Evolutionary conservation across 2,329 filamentous ascomycete species (phyloP).

Genomic region (Fusarium musae): DNA sequence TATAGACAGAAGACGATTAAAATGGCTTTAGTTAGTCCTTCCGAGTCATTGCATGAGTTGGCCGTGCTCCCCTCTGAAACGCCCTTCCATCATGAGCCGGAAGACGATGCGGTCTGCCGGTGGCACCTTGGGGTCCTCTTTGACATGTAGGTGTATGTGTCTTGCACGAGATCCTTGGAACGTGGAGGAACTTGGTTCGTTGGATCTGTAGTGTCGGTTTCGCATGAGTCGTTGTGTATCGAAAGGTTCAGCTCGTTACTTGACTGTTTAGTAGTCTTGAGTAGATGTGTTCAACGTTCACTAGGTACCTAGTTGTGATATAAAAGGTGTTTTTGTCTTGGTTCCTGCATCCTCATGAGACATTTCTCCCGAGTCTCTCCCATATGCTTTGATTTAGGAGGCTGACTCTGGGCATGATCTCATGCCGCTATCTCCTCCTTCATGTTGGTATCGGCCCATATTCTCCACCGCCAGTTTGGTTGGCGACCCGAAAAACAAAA

Average conservation of each 20-base stretch:
- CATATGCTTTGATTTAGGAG: neutral
- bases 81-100: slow-evolving; percentile 19
- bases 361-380: neutral
- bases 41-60: neutral
- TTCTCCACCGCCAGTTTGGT: slow-evolving; percentile 27
- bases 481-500: slow-evolving; percentile 5
- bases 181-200: slow-evolving; percentile 39
- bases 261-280: neutral
- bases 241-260: neutral
- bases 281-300: neutral
- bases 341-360: slow-evolving; percentile 17
- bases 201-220: neutral
- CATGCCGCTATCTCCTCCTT: neutral
- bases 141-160: slow-evolving; percentile 15
- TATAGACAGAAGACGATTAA: slow-evolving; percentile 8
- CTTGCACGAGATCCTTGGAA: slow-evolving; percentile 20
- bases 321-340: neutral
- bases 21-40: neutral
- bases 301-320: neutral
- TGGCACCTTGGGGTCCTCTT: slow-evolving; percentile 16
- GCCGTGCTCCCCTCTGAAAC: neutral
- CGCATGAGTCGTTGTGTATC: neutral
- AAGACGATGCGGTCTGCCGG: slow-evolving; percentile 27
- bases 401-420: neutral
- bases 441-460: slow-evolving; percentile 28